Evolutionary conservation across 495 filamentous ascomycete species (phyloP), one percentile per base, ranked within the genome.

Genomic region (Talaromyces proteolyticus): DNA sequence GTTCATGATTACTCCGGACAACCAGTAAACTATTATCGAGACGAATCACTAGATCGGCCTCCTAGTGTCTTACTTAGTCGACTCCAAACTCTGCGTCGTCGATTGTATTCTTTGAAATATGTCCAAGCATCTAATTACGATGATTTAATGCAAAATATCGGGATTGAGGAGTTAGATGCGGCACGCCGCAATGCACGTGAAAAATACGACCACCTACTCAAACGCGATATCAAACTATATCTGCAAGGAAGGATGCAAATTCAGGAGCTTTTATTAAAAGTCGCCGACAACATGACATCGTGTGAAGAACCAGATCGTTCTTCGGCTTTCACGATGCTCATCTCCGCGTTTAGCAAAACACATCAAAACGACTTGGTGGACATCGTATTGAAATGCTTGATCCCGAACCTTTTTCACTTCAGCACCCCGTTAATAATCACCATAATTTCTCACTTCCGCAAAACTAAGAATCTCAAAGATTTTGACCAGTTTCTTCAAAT

Each of bases 401-500:
- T 75, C 16, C 72, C 72, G 6, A 57, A 73, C 52, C 52, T 58
- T 7, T 75, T 73, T 42, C 56, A 59, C 4, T 17, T 75, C 19
- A 70, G 42, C 44, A 53, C 64, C 8, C 64, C 68, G 5, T 57
- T 71, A 19, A 65, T 75, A 23, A 51, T 68, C 37, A 57, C 65
- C 0, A 70, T 70, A 10, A 11, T 75, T 11, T 55, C 52, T 3
- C 70, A 63, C 44, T 70, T 62, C 51, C 68, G 68, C 36, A 75
- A 72, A 44, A 58, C 63, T 19, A 72, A 72, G 44, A 69, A 75
- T 34, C 61, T 75, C 8, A 69, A 64, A 39, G 58, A 62, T 23
- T 73, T 73, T 42, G 70, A 75, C 44, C 49, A 63, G 41, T 75
- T 73, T 38, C 49, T 75, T 22, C 53, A 64, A 38, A 72, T 72